These are phyloP conservation scores for Tulasnella sp. DNA, from an alignment of 768 basidiomycete species.

Conservation along the genomic window DNA sequence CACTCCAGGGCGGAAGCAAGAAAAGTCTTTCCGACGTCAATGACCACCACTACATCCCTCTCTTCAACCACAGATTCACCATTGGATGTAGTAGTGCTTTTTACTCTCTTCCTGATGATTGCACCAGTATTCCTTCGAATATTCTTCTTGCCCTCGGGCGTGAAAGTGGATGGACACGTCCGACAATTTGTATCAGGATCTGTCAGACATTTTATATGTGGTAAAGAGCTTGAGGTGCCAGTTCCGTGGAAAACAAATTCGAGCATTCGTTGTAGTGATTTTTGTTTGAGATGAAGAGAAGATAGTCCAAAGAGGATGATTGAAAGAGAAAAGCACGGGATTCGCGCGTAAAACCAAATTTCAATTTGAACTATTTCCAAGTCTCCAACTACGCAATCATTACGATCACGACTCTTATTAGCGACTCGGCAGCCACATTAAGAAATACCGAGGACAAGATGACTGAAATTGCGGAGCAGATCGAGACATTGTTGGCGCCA, in stretches of 20 bases:
- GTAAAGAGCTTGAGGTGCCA: constrained; percentile 63
- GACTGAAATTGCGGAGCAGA: constrained; percentile 7
- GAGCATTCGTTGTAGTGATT: too few species aligned
- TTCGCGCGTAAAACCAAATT: constrained; percentile 10
- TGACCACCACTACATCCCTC: constrained; percentile 32
- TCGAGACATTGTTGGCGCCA: constrained; percentile 1
- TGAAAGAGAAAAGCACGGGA: too few species aligned
- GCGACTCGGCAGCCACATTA: neutral
- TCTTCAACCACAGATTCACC: constrained; percentile 1
- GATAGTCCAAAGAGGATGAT: too few species aligned
- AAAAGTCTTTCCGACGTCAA: constrained; percentile 82
- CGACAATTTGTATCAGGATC: constrained; percentile 43
- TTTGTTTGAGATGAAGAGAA: too few species aligned
- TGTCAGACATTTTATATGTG: constrained; percentile 56
- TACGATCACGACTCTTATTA: neutral
- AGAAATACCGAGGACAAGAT: neutral
- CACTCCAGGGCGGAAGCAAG: constrained; percentile 34
- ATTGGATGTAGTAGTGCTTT: constrained; percentile 16
- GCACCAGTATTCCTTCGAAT: constrained; percentile 72
- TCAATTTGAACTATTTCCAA: constrained; percentile 5
- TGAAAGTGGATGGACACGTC: constrained; percentile 56
- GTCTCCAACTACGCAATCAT: neutral
- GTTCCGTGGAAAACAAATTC: constrained; percentile 78
- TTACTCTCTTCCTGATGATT: constrained; percentile 35
- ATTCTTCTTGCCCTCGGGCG: constrained; percentile 66